Percentiles rank a stretch among this genome's conserved stretches.
Conservation (phyloP, 73 alveolate species). For the Paramecium biaurelia region DNA sequence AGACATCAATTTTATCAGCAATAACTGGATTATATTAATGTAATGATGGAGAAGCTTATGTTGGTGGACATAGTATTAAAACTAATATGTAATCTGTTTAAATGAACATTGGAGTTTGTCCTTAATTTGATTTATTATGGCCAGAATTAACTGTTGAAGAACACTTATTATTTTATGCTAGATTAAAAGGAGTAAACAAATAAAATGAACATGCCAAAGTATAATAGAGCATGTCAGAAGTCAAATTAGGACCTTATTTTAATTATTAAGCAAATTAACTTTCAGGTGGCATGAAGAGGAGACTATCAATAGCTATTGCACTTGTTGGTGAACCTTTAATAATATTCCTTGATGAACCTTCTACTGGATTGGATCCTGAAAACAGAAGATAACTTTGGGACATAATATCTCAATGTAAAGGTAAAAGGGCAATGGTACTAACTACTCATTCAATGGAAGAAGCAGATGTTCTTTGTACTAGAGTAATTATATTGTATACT, state of each 20-base stretch:
- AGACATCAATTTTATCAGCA: slow-evolving; percentile 94
- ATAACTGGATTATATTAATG: slow-evolving; percentile 95
- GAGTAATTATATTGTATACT: slow-evolving; percentile 57
- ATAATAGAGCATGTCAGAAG: slow-evolving; percentile 89
- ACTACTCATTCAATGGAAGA: slow-evolving; percentile 99
- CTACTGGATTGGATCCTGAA: slow-evolving; percentile 98
- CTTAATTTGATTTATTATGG: slow-evolving; percentile 97
- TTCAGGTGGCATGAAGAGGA: slow-evolving; percentile 98
- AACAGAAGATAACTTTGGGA: slow-evolving; percentile 96
- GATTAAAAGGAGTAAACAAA: slow-evolving; percentile 88
- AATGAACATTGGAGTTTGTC: slow-evolving; percentile 95
- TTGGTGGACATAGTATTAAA: slow-evolving; percentile 90
- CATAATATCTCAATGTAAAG: slow-evolving; percentile 84
- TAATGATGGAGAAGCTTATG: slow-evolving; percentile 95
- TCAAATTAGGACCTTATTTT: slow-evolving; percentile 79
- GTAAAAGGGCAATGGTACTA: slow-evolving; percentile 89
- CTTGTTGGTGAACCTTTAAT: slow-evolving; percentile 92
- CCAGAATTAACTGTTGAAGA: slow-evolving; percentile 91
- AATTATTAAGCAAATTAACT: slow-evolving; percentile 81
- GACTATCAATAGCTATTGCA: slow-evolving; percentile 92
- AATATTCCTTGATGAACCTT: slow-evolving; percentile 96
- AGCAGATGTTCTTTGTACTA: slow-evolving; percentile 97
- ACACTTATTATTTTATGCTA: slow-evolving; percentile 92
- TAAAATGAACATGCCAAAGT: slow-evolving; percentile 72
- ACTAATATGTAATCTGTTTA: slow-evolving; percentile 83